A percentile compares a stretch with the other conserved stretches of the same genome.
These are phyloP conservation scores for Cladophialophora yegresii DNA, from an alignment of 2,329 filamentous ascomycete species.

Conservation along the genomic window DNA sequence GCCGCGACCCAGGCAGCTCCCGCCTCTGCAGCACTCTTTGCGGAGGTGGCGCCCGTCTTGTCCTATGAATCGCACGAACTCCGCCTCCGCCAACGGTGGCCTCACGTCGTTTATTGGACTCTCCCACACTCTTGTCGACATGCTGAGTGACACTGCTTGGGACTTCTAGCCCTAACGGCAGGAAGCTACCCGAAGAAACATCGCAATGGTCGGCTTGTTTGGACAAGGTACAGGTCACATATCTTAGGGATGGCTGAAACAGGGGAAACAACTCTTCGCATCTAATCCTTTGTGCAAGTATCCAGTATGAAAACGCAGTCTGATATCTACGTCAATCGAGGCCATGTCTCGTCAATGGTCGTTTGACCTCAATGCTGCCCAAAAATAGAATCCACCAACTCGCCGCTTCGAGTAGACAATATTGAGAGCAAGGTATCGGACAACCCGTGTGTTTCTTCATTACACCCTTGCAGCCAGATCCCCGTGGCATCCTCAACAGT, in stretches of 20 bases:
- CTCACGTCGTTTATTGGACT: conserved; percentile 2
- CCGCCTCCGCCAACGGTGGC: background rate
- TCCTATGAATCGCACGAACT: conserved; percentile 7
- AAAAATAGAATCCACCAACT: conserved; percentile 77
- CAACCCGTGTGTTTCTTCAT: conserved; percentile 85
- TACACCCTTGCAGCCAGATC: conserved; percentile 91
- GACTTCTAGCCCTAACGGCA: background rate
- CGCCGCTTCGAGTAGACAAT: conserved; percentile 71
- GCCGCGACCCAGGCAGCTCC: conserved; percentile 6
- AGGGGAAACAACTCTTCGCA: background rate
- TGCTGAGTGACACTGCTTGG: background rate
- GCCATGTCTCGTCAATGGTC: conserved; percentile 14
- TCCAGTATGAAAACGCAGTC: background rate
- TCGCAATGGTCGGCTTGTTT: background rate
- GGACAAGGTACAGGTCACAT: background rate
- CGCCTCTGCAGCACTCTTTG: conserved; percentile 12
- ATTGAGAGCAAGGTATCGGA: conserved; percentile 82
- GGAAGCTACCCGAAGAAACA: background rate
- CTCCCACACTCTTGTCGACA: conserved; percentile 12
- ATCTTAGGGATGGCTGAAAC: background rate
- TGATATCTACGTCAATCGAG: background rate
- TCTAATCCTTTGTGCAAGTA: background rate
- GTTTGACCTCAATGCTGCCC: conserved; percentile 35
- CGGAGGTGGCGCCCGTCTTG: conserved; percentile 20
- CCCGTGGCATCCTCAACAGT: conserved; percentile 72